These are phyloP conservation scores for Penicillium canariense DNA, from an alignment of 495 filamentous ascomycete genomes.

Conservation along the genomic window DNA sequence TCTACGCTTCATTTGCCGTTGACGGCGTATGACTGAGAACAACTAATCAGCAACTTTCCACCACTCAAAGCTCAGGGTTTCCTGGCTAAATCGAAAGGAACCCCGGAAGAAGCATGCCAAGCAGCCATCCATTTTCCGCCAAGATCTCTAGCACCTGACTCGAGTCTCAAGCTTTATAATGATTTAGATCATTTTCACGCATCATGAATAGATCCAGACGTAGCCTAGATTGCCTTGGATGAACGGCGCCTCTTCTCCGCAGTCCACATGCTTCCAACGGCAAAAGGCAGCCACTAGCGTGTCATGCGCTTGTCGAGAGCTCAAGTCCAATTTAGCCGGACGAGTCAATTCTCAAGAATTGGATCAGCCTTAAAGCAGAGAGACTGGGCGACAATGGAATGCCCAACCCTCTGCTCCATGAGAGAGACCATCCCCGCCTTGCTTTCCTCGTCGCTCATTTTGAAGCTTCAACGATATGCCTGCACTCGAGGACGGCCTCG, in stretches of 20 bases:
- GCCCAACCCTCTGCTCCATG: background rate
- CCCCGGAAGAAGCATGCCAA: background rate
- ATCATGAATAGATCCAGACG: background rate
- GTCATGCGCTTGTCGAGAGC: background rate
- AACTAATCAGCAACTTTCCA: background rate
- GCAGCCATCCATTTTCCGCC: background rate
- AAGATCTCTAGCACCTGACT: background rate
- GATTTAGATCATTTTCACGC: background rate
- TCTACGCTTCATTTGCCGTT: background rate
- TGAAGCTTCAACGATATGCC: background rate
- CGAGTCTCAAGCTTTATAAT: background rate
- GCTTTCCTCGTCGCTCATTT: background rate
- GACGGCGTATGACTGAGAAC: background rate
- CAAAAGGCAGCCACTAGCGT: background rate
- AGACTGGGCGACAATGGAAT: background rate
- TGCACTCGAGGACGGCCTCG: conserved; percentile 46
- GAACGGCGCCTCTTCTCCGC: background rate
- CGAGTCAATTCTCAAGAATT: background rate
- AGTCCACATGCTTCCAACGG: background rate
- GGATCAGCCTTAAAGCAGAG: background rate
- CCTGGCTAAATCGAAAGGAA: background rate
- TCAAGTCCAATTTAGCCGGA: background rate
- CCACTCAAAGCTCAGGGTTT: background rate
- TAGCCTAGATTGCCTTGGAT: background rate
- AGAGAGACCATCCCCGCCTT: background rate